A percentile compares a stretch with the other conserved stretches of the same genome.
These are phyloP conservation scores for Umbelopsis sp. DNA, from an alignment of 371 early-diverging fungal genomes.

Conservation along the genomic window DNA sequence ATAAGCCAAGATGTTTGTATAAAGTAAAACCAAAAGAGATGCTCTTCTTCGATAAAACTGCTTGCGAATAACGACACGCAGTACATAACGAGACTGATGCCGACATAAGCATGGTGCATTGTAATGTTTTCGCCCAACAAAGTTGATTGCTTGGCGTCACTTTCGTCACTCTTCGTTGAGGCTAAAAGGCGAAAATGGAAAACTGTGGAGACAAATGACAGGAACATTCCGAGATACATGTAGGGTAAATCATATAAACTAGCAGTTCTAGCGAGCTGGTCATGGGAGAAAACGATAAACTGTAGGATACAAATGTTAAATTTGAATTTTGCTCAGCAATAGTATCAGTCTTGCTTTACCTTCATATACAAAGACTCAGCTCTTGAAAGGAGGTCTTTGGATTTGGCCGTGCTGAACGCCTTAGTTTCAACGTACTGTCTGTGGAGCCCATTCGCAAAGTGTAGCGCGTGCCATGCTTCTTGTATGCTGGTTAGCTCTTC, in stretches of 20 bases:
- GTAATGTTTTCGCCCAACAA: background rate
- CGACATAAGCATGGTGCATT: background rate
- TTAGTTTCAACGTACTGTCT: slow-evolving; percentile 12
- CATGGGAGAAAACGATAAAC: slow-evolving; percentile 54
- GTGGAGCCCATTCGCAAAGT: slow-evolving; percentile 17
- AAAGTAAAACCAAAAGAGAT: slow-evolving; percentile 76
- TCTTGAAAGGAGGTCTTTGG: background rate
- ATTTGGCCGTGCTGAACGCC: background rate
- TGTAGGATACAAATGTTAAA: slow-evolving; percentile 16
- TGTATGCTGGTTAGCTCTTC: slow-evolving; percentile 17
- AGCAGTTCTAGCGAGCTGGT: slow-evolving; percentile 51
- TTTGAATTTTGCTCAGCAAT: too few species aligned
- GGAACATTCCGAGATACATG: slow-evolving; percentile 52
- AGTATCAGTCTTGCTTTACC: slow-evolving; percentile 25
- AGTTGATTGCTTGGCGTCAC: background rate
- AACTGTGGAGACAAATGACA: background rate
- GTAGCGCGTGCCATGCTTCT: slow-evolving; percentile 4
- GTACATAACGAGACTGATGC: slow-evolving; percentile 31
- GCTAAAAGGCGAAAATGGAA: background rate
- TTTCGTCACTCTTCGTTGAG: background rate
- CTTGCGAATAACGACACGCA: slow-evolving; percentile 67
- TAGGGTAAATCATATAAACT: slow-evolving; percentile 55
- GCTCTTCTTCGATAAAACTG: slow-evolving; percentile 82
- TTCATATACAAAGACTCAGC: slow-evolving; percentile 28
- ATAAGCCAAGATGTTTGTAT: slow-evolving; percentile 58